These are phyloP conservation scores for Dendryphion nanum DNA, from an alignment of 2,329 filamentous ascomycete genomes.

Conservation along the genomic window DNA sequence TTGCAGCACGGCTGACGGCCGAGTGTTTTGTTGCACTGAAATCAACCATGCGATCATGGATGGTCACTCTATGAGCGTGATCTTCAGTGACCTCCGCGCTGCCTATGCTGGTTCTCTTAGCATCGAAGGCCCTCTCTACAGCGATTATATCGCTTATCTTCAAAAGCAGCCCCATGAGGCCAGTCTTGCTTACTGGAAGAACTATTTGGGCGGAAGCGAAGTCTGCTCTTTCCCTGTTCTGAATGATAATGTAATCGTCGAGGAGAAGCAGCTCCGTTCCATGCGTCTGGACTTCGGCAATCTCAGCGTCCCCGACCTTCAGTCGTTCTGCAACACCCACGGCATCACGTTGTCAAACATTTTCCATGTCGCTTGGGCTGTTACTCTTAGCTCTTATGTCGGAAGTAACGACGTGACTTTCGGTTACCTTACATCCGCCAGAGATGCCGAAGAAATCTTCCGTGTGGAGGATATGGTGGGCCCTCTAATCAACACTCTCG, in stretches of 20 bases:
- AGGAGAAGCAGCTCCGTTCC: slow-evolving; percentile 20
- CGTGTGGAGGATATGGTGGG: slow-evolving; percentile 46
- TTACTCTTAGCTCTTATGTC: slow-evolving; percentile 39
- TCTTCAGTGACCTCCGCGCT: slow-evolving; percentile 25
- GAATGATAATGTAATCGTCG: slow-evolving; percentile 16
- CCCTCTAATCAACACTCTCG: slow-evolving; percentile 48
- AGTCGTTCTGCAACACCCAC: slow-evolving; percentile 41
- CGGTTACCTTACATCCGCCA: slow-evolving; percentile 43
- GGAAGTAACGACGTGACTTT: slow-evolving; percentile 43
- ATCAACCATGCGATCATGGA: slow-evolving; percentile 39
- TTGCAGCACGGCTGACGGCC: slow-evolving; percentile 19
- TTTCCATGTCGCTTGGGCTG: slow-evolving; percentile 42
- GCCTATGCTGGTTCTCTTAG: slow-evolving; percentile 24
- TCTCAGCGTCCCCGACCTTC: slow-evolving; percentile 25
- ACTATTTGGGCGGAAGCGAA: slow-evolving; percentile 28
- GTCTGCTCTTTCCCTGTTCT: slow-evolving; percentile 33
- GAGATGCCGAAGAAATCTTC: slow-evolving; percentile 41
- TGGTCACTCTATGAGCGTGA: slow-evolving; percentile 31
- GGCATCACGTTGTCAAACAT: slow-evolving; percentile 51
- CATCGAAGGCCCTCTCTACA: slow-evolving; percentile 27
- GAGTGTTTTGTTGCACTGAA: slow-evolving; percentile 28
- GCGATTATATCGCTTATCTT: slow-evolving; percentile 32
- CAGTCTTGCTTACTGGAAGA: slow-evolving; percentile 32
- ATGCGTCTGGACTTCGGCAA: slow-evolving; percentile 28
- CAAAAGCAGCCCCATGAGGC: slow-evolving; percentile 21